Evolutionary conservation across 2,329 filamentous ascomycete species (phyloP).

Genomic region (Aspergillus sp.): DNA sequence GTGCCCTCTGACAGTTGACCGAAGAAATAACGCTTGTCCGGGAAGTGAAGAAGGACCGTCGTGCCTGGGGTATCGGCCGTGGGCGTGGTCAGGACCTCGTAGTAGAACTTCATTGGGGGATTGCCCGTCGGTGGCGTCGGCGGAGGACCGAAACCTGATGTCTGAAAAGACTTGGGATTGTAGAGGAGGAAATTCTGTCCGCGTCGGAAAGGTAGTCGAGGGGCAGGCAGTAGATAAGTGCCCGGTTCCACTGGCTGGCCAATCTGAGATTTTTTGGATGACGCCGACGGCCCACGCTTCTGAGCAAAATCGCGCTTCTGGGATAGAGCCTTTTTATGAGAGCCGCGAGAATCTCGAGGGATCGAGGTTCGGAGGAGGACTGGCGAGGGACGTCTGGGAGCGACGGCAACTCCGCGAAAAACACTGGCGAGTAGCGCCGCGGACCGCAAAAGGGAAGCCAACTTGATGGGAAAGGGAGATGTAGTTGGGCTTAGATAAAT

Average conservation of each 20-base stretch:
- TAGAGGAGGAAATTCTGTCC: slow-evolving; percentile 28
- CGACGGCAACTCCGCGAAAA: slow-evolving; percentile 25
- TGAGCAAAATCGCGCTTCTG: not conserved
- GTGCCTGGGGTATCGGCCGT: slow-evolving; percentile 87
- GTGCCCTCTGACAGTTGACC: slow-evolving; percentile 81
- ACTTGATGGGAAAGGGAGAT: slow-evolving; percentile 28
- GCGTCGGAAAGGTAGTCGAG: slow-evolving; percentile 5
- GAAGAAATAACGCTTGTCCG: slow-evolving; percentile 80
- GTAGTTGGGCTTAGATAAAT: not conserved
- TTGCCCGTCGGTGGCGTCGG: slow-evolving; percentile 7
- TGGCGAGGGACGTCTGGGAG: slow-evolving; percentile 7
- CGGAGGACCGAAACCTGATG: slow-evolving; percentile 14
- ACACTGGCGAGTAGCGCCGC: slow-evolving; percentile 32
- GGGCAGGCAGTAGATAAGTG: slow-evolving; percentile 17
- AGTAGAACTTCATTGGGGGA: slow-evolving; percentile 66
- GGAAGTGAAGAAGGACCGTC: slow-evolving; percentile 74
- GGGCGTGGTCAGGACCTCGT: slow-evolving; percentile 77
- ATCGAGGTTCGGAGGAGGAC: not conserved
- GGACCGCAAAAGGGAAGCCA: slow-evolving; percentile 38
- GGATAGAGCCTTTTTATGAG: not conserved
- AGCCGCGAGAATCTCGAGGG: not conserved
- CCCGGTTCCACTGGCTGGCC: slow-evolving; percentile 7
- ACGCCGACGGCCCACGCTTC: not conserved
- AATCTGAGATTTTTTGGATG: not conserved
- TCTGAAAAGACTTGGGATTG: slow-evolving; percentile 18